Conservation (phyloP, 148 eudicot species). For the Oxyria digyna region DNA sequence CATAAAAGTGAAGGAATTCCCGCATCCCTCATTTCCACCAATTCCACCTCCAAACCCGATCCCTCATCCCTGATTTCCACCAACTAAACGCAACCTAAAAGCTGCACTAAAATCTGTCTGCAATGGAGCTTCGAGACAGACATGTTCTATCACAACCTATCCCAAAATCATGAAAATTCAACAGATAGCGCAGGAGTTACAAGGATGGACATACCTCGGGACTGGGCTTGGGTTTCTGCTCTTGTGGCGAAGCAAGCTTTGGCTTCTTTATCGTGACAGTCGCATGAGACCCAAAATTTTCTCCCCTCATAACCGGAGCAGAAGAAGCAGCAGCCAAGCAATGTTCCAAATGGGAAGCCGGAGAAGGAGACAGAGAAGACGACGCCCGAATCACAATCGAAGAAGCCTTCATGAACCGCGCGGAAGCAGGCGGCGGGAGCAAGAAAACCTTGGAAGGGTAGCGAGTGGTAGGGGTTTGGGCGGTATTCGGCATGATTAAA, state of each 20-base stretch:
- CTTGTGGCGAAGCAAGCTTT: slow-evolving; percentile 54
- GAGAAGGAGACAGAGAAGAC: background rate
- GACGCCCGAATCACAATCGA: background rate
- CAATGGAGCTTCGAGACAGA: background rate
- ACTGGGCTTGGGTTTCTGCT: slow-evolving; percentile 33
- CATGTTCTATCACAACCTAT: background rate
- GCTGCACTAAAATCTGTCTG: background rate
- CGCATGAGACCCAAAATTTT: slow-evolving; percentile 39
- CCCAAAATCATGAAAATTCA: background rate
- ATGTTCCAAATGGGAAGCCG: slow-evolving; percentile 34
- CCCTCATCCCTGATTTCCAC: background rate
- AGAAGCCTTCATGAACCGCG: background rate
- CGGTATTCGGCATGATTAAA: slow-evolving; percentile 46
- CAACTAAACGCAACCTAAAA: background rate
- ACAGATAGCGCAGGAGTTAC: background rate
- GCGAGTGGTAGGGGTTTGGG: slow-evolving; percentile 22
- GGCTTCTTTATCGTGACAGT: slow-evolving; percentile 66
- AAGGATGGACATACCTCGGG: slow-evolving; percentile 42
- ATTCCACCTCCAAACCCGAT: background rate
- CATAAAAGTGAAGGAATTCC: no score
- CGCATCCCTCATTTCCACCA: no score
- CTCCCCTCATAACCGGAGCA: slow-evolving; percentile 39
- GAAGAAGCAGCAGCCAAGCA: slow-evolving; percentile 31
- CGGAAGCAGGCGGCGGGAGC: background rate
- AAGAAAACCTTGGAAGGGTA: background rate